Evolutionary conservation across 352 stramenopile genomes (phyloP).

Genomic region (Phytophthora europaea): DNA sequence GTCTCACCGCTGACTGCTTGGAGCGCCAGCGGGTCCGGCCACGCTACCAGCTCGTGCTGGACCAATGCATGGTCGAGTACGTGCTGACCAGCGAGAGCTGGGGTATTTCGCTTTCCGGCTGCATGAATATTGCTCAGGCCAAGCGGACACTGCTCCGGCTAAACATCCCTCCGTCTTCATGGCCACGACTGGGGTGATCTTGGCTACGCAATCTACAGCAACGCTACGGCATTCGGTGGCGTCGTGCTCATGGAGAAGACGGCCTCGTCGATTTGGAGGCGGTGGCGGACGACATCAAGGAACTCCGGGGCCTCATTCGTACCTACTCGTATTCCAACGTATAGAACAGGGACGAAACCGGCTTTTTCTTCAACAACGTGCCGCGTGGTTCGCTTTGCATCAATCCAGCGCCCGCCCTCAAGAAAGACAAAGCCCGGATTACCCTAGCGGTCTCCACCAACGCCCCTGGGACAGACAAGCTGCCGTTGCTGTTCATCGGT

Average conservation of each 20-base stretch:
- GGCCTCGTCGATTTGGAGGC: background rate
- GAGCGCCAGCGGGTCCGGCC: background rate
- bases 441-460: too few relatives aligned
- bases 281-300: background rate
- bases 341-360: slow-evolving; percentile 3
- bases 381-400: background rate
- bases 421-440: background rate
- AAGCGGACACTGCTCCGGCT: background rate
- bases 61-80: background rate
- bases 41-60: background rate
- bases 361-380: slow-evolving; percentile 6
- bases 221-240: background rate
- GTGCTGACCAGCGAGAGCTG: background rate
- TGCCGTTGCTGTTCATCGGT: too few relatives aligned
- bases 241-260: background rate
- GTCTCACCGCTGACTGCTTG: background rate
- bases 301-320: background rate
- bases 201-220: background rate
- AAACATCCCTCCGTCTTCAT: background rate
- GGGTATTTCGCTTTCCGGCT: background rate
- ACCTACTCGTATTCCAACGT: background rate
- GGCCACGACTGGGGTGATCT: background rate
- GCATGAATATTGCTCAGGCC: background rate
- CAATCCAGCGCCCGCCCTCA: background rate
- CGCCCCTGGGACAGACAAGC: too few relatives aligned